A percentile compares a stretch with the other conserved stretches of the same genome.
Evolutionary conservation across 352 stramenopile species (phyloP).

Genomic region (Elongisporangium prolatum): DNA sequence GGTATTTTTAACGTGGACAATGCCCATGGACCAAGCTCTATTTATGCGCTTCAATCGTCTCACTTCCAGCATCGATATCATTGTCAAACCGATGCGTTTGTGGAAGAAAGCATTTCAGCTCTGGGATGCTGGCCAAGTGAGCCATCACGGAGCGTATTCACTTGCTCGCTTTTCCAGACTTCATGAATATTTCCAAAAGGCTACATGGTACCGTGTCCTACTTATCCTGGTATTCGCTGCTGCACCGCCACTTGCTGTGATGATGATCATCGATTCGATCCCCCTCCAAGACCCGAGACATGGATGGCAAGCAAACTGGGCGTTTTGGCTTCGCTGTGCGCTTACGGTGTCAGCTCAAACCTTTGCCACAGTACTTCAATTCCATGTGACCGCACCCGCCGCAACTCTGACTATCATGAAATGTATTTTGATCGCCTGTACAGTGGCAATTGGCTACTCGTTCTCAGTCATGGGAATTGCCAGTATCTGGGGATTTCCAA

Average conservation of each 20-base stretch:
- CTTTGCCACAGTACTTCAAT: slow-evolving; percentile 9
- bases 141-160: not conserved
- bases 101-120: no score
- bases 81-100: no score
- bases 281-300: slow-evolving; percentile 7
- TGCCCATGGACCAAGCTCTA: no score
- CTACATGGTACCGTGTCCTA: not conserved
- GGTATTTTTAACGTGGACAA: no score
- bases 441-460: not conserved
- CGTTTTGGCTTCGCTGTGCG: not conserved
- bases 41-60: no score
- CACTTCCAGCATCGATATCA: no score
- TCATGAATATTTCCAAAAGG: not conserved
- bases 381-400: slow-evolving; percentile 7
- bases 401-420: not conserved
- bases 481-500: slow-evolving; percentile 15
- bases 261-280: slow-evolving; percentile 12
- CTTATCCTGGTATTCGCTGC: not conserved
- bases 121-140: not conserved
- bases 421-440: slow-evolving; percentile 9
- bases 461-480: slow-evolving; percentile 10
- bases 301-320: slow-evolving; percentile 10
- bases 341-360: slow-evolving; percentile 9
- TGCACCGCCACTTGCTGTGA: not conserved
- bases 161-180: not conserved